A percentile compares a stretch with the other conserved stretches of the same genome.
Conservation (phyloP, 176 grass and related monocot genomes). For the Cenchrus fungigraminus region DNA sequence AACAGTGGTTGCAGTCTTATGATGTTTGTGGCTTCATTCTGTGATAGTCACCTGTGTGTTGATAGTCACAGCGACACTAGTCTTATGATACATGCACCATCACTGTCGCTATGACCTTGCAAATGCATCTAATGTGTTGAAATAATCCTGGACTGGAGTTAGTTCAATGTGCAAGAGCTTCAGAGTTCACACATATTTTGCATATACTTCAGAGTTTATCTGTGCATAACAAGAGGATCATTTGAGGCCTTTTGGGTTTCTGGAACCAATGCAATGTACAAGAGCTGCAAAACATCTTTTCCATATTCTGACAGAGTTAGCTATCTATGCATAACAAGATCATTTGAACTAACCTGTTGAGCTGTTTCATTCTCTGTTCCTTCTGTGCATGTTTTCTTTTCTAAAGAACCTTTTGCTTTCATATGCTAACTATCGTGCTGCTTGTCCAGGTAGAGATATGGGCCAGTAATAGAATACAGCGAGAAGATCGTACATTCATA, state of each 20-base stretch:
- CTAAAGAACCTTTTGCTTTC: background rate
- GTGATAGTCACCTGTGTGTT: background rate
- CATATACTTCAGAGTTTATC: constrained; percentile 19
- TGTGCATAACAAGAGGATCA: constrained; percentile 23
- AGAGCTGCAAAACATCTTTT: constrained; percentile 7
- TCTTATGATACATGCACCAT: constrained; percentile 8
- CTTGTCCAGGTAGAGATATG: constrained; percentile 88
- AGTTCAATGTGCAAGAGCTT: constrained; percentile 8
- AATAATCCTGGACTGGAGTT: constrained; percentile 30
- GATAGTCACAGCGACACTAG: too few relatives aligned
- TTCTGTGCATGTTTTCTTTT: constrained; percentile 30
- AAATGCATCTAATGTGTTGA: constrained; percentile 33
- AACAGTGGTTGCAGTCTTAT: background rate
- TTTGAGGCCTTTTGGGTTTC: constrained; percentile 7
- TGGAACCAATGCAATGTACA: constrained; percentile 5
- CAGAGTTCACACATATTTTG: background rate
- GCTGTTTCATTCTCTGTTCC: constrained; percentile 28
- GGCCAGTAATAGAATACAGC: constrained; percentile 93
- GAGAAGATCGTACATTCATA: constrained; percentile 75
- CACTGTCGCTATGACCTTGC: background rate
- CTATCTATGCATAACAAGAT: constrained; percentile 21
- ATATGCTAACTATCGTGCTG: constrained; percentile 37
- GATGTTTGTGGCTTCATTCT: background rate
- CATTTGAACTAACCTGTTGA: constrained; percentile 17
- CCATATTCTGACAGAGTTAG: constrained; percentile 19